These are phyloP conservation scores for Saturnispora silvae DNA, from an alignment of 805 yeast genomes.

Conservation along the genomic window DNA sequence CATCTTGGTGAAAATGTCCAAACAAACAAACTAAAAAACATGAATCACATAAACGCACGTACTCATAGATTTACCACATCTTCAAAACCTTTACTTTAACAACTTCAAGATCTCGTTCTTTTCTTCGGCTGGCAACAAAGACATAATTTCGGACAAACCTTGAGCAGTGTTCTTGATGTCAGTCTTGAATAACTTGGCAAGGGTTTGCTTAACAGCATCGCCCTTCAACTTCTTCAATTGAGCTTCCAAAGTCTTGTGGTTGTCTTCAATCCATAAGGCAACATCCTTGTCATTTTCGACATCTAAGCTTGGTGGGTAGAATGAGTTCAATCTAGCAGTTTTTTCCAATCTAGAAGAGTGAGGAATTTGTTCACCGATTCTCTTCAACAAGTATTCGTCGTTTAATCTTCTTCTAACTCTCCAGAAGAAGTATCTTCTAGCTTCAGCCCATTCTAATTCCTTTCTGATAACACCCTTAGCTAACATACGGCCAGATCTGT, in stretches of 20 bases:
- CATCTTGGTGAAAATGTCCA: slow-evolving; percentile 7
- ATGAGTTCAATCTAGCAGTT: slow-evolving; percentile 76
- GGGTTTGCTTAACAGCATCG: slow-evolving; percentile 54
- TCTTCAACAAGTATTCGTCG: slow-evolving; percentile 78
- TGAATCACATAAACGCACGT: background rate
- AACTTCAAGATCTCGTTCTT: slow-evolving; percentile 32
- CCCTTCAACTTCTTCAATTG: slow-evolving; percentile 53
- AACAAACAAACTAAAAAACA: slow-evolving; percentile 10
- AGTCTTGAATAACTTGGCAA: slow-evolving; percentile 48
- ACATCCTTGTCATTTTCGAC: slow-evolving; percentile 66
- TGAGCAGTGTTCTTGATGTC: slow-evolving; percentile 42
- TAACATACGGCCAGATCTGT: slow-evolving; percentile 93
- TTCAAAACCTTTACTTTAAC: slow-evolving; percentile 15
- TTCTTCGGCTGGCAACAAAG: slow-evolving; percentile 43
- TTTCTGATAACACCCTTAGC: slow-evolving; percentile 86
- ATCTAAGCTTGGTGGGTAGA: slow-evolving; percentile 68
- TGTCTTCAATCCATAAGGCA: slow-evolving; percentile 76
- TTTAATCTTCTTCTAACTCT: slow-evolving; percentile 90
- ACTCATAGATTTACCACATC: background rate
- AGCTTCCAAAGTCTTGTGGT: slow-evolving; percentile 52
- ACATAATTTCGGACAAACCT: slow-evolving; percentile 45
- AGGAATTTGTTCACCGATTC: slow-evolving; percentile 55
- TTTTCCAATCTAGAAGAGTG: slow-evolving; percentile 64
- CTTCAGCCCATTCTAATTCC: slow-evolving; percentile 73
- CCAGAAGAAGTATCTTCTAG: slow-evolving; percentile 98